phyloP scores from a whole-genome alignment of 331 rosid species.

The Telfairia occidentalis region DNA sequence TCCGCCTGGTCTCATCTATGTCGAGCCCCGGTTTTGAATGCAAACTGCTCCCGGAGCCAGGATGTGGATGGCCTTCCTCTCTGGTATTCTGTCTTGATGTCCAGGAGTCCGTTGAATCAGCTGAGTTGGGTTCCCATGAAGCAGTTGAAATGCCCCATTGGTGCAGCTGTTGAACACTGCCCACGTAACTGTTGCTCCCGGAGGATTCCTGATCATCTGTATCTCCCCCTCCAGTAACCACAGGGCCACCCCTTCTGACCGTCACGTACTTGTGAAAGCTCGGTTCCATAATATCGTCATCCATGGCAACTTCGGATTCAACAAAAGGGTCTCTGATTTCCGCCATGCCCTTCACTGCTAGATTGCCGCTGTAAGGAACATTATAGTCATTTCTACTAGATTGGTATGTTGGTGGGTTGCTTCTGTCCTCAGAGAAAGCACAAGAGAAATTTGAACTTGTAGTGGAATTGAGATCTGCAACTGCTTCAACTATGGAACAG shows the following conservation, averaged over 20 bases:
- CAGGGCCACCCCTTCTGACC: constrained; percentile 39
- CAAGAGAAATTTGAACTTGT: constrained; percentile 32
- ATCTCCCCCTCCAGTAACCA: constrained; percentile 26
- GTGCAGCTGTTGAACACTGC: constrained; percentile 24
- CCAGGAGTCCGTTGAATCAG: constrained; percentile 49
- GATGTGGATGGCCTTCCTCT: constrained; percentile 20
- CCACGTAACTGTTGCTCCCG: constrained; percentile 52
- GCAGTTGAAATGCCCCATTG: constrained; percentile 38
- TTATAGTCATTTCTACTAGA: constrained; percentile 25
- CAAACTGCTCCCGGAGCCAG: neutral
- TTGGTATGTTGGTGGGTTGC: constrained; percentile 27
- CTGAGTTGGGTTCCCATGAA: constrained; percentile 64
- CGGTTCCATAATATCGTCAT: constrained; percentile 61
- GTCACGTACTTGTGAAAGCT: constrained; percentile 86
- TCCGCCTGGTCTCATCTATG: constrained; percentile 23
- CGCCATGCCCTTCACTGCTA: constrained; percentile 19
- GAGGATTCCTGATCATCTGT: constrained; percentile 72
- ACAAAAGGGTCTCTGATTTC: constrained; percentile 45
- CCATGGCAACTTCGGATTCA: constrained; percentile 52
- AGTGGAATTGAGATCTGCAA: constrained; percentile 72
- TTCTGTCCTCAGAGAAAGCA: constrained; percentile 38
- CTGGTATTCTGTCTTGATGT: constrained; percentile 26
- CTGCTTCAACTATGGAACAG: constrained; percentile 87
- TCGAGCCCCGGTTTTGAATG: constrained; percentile 2
- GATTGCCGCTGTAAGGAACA: constrained; percentile 6